Evolutionary conservation across 2,329 filamentous ascomycete species (phyloP), one percentile per base, ranked within the genome.

Genomic region (Claviceps digitariae): DNA sequence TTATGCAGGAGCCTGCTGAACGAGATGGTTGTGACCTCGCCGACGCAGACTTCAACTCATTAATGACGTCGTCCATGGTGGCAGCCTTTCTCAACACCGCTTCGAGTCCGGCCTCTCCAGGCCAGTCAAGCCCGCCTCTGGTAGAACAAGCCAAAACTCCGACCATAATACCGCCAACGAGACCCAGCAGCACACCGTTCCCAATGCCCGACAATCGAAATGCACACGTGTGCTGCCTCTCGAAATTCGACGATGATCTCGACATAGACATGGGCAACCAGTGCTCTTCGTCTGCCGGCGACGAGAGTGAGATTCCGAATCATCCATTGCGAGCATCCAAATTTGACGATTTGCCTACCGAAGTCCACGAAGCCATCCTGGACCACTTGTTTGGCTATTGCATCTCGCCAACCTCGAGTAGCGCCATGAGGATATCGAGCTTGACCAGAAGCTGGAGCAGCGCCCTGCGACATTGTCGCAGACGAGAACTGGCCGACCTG

Each of bases 351-450:
- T 69, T 87, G 1, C 84, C 85, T 1, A 74, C 78, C 53, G 84
- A 88, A 64, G 84, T 89, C 13, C 83, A 87, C 62, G 83, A 87
- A 60, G 79, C 78, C 53, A 83, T 88, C 52, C 70, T 88, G 15
- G 84, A 88, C 63, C 78, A 86, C 58, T 68, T 87, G 2, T 86
- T 87, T 60, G 84, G 83, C 3, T 82, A 84, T 55, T 77, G 82
- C 48, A 77, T 82, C 43, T 83, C 84, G 0, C 72, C 82, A 5
- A 73, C 78, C 20, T 77, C 77, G 44, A 75, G 76, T 55, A 78
- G 76, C 60, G 74, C 76, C 50, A 71, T 78, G 48, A 72, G 74
- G 55, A 73, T 79, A 53, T 72, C 74, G 2, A 76, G 72, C 55
- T 70, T 77, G 10, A 73, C 76, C 48, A 76, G 76, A 54, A 79